Evolutionary conservation across 176 grass and related monocot species (phyloP).

Genomic region (Luzula sylvatica): DNA sequence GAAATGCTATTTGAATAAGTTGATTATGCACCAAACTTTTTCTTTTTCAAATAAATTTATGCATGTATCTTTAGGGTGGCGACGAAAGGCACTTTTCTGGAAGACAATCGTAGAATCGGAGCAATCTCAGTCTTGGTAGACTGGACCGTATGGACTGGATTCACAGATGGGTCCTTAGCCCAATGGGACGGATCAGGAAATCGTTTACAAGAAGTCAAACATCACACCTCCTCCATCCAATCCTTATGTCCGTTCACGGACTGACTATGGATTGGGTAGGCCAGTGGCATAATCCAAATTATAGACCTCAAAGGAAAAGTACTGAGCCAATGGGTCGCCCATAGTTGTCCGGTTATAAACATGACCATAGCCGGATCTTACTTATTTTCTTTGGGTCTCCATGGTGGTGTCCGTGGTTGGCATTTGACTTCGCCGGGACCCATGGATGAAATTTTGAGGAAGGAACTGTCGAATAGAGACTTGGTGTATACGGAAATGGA

Average conservation of each 20-base stretch:
- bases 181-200: slow-evolving; percentile 68
- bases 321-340: slow-evolving; percentile 66
- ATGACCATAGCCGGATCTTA: slow-evolving; percentile 54
- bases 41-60: no score
- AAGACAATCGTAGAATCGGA: slow-evolving; percentile 57
- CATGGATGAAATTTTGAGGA: slow-evolving; percentile 55
- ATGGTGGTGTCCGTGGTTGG: slow-evolving; percentile 81
- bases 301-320: slow-evolving; percentile 63
- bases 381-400: slow-evolving; percentile 65
- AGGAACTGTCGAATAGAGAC: slow-evolving; percentile 55
- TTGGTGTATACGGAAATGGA: slow-evolving; percentile 64
- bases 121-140: slow-evolving; percentile 51
- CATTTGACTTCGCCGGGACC: slow-evolving; percentile 58
- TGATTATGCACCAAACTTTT: no score
- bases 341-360: slow-evolving; percentile 69
- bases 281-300: slow-evolving; percentile 54
- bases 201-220: slow-evolving; percentile 50
- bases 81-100: slow-evolving; percentile 60
- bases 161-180: slow-evolving; percentile 59
- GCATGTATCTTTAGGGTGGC: slow-evolving; percentile 25
- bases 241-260: slow-evolving; percentile 62
- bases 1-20: no score
- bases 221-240: slow-evolving; percentile 73
- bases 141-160: slow-evolving; percentile 70
- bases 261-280: slow-evolving; percentile 69